Evolutionary conservation across 2,329 filamentous ascomycete genomes (phyloP).

Genomic region (Aspergillus tubingensis): DNA sequence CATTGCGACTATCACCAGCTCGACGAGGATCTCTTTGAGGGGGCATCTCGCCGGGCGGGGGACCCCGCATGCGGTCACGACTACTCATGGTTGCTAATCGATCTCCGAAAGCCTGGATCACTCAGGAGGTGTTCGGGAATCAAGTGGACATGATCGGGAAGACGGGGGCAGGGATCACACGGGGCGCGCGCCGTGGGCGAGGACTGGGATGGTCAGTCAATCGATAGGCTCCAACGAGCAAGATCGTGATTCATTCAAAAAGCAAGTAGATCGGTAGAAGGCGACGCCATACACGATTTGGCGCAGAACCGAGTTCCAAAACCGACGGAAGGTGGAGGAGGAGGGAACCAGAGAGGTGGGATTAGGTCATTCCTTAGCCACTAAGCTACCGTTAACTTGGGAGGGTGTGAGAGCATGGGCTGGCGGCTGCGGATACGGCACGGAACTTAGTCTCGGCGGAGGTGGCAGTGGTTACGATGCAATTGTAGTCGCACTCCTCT

Average conservation of each 20-base stretch:
- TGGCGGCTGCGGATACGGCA: too few relatives aligned
- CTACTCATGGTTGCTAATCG: slow-evolving; percentile 38
- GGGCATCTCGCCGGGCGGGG: slow-evolving; percentile 31
- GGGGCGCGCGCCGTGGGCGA: slow-evolving; percentile 15
- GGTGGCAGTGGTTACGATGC: too few relatives aligned
- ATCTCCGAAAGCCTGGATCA: slow-evolving; percentile 25
- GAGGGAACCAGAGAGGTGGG: slow-evolving; percentile 16
- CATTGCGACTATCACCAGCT: slow-evolving; percentile 37
- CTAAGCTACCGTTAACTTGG: slow-evolving; percentile 1
- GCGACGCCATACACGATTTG: slow-evolving; percentile 4
- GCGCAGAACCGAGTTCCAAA: background rate
- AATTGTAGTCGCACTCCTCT: too few relatives aligned
- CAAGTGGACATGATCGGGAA: slow-evolving; percentile 37
- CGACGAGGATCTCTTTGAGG: slow-evolving; percentile 36
- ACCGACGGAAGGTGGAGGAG: slow-evolving; percentile 8
- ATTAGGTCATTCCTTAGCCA: slow-evolving; percentile 31
- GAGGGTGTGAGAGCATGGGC: too few relatives aligned
- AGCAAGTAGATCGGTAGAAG: background rate
- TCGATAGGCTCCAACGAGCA: slow-evolving; percentile 13
- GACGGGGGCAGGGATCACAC: slow-evolving; percentile 21
- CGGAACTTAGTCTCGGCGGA: too few relatives aligned
- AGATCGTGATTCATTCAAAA: background rate
- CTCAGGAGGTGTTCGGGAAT: slow-evolving; percentile 26
- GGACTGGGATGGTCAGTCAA: slow-evolving; percentile 1
- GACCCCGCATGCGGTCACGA: slow-evolving; percentile 39